A percentile compares a stretch with the other conserved stretches of the same genome.
Evolutionary conservation across 805 yeast species (phyloP).

Genomic region (Pichia sporocuriosa): DNA sequence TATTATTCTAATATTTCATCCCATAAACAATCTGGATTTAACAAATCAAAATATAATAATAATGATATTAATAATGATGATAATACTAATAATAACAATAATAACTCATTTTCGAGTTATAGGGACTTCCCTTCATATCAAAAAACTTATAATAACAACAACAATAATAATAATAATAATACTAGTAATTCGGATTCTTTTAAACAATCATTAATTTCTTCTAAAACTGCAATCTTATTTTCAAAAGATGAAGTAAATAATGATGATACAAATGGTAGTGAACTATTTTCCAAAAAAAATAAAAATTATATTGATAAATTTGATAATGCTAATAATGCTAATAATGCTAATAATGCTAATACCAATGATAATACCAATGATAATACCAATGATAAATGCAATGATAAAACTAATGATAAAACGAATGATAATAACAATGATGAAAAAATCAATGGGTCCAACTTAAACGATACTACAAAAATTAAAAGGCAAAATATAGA

Average conservation of each 20-base stretch:
- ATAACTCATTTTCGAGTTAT: neutral
- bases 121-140: neutral
- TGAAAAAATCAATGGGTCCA: conserved; percentile 5
- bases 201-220: neutral
- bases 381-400: neutral
- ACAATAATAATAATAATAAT: neutral
- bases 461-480: neutral
- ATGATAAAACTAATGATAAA: neutral
- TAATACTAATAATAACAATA: neutral
- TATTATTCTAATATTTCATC: neutral
- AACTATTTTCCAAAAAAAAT: neutral
- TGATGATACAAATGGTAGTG: neutral
- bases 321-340: neutral
- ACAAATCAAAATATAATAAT: conserved; percentile 5
- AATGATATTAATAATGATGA: neutral
- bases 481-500: too few species aligned
- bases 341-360: neutral
- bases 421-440: neutral
- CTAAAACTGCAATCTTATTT: neutral
- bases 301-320: neutral
- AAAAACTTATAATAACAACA: neutral
- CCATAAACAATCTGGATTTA: conserved; percentile 1
- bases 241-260: neutral
- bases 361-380: neutral
- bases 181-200: neutral